Conservation (phyloP, 2,329 filamentous ascomycete species). For the Fonsecaea nubica region DNA sequence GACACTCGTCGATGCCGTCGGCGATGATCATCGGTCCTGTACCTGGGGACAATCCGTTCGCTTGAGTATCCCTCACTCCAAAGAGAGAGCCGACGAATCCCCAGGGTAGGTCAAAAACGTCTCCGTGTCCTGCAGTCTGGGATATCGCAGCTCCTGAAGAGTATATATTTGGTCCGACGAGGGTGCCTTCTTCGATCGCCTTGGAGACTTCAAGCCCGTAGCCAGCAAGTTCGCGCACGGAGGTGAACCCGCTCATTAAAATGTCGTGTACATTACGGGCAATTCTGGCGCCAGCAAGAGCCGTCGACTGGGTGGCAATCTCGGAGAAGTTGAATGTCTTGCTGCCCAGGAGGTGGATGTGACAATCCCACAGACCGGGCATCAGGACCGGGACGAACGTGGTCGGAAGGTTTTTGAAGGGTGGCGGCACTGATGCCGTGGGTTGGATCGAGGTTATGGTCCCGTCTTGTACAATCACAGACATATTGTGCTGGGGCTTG, state of each 20-base stretch:
- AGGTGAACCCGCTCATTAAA: constrained; percentile 59
- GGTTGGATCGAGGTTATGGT: constrained; percentile 47
- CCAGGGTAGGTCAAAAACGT: constrained; percentile 49
- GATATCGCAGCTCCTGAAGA: constrained; percentile 53
- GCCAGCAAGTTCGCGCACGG: constrained; percentile 58
- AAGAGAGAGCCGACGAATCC: constrained; percentile 34
- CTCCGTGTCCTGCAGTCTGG: constrained; percentile 59
- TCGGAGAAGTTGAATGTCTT: constrained; percentile 36
- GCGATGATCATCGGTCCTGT: constrained; percentile 43
- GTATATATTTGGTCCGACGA: constrained; percentile 60
- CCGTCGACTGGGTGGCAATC: constrained; percentile 35
- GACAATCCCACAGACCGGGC: constrained; percentile 62
- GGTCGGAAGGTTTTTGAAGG: constrained; percentile 21
- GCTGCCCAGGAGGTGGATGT: constrained; percentile 57
- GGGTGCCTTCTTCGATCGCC: constrained; percentile 53
- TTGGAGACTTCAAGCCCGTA: constrained; percentile 54
- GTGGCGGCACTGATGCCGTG: constrained; percentile 24
- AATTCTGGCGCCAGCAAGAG: constrained; percentile 51
- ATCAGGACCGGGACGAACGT: constrained; percentile 54
- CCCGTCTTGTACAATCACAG: constrained; percentile 49
- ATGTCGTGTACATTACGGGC: constrained; percentile 52
- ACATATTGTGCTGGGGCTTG: constrained; percentile 49
- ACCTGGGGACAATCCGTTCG: constrained; percentile 20
- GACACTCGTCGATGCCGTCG: constrained; percentile 57
- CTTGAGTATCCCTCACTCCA: constrained; percentile 32